phyloP scores from a whole-genome alignment of 345 rosid species.

The Cochlearia excelsa region DNA sequence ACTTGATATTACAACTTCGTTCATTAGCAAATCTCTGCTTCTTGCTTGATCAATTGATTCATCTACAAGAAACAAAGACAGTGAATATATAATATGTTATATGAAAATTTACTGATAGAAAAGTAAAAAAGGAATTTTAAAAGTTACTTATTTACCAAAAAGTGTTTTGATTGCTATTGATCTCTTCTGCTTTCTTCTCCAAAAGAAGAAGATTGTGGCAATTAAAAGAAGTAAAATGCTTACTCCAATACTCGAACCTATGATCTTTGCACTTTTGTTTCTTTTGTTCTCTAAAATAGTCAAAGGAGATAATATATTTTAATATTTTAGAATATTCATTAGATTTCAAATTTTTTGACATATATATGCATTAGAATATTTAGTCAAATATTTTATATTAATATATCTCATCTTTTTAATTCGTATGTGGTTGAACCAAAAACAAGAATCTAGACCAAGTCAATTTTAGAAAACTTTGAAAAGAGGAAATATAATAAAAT shows the following conservation, averaged over 20 bases:
- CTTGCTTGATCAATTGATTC: slow-evolving; percentile 48
- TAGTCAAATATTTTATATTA: too few species aligned
- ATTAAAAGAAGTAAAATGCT: slow-evolving; percentile 45
- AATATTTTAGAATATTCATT: not conserved
- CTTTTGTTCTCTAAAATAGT: slow-evolving; percentile 44
- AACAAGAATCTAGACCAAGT: not conserved
- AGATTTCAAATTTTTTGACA: too few species aligned
- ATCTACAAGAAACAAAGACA: not conserved
- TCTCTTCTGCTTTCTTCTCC: slow-evolving; percentile 49
- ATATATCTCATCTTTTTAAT: too few species aligned
- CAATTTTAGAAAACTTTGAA: slow-evolving; percentile 13
- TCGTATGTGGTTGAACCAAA: too few species aligned
- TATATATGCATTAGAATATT: too few species aligned
- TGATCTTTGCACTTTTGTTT: slow-evolving; percentile 27
- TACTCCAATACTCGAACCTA: slow-evolving; percentile 48
- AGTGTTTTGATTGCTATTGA: slow-evolving; percentile 12
- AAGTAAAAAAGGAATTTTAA: not conserved
- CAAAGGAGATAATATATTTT: not conserved
- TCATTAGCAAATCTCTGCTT: slow-evolving; percentile 63
- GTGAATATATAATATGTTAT: not conserved
- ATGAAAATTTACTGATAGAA: not conserved
- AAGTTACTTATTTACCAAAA: slow-evolving; percentile 8
- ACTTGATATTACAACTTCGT: slow-evolving; percentile 56
- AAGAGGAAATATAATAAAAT: not conserved
- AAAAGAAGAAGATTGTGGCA: slow-evolving; percentile 36